Evolutionary conservation across 192 early-diverging fungal species (phyloP).

Genomic region (Backusella parvicylindrica): DNA sequence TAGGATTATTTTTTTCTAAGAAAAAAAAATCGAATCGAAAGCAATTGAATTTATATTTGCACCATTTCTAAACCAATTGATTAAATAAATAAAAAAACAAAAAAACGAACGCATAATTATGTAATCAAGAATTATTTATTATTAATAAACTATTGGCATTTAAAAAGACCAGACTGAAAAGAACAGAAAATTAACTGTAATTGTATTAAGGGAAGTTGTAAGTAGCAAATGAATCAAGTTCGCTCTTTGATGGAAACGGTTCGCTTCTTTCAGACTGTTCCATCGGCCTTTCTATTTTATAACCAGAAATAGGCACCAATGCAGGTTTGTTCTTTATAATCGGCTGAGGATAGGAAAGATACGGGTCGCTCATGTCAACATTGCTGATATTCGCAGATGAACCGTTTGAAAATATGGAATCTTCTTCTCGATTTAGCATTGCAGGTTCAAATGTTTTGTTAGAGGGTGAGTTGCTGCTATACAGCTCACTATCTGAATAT

Average conservation of each 20-base stretch:
- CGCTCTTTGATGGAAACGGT: neutral
- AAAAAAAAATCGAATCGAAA: neutral
- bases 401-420: neutral
- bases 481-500: neutral
- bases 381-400: neutral
- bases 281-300: neutral
- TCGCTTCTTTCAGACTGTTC: neutral
- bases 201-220: neutral
- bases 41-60: neutral
- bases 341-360: neutral
- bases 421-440: neutral
- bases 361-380: neutral
- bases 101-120: neutral
- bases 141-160: neutral
- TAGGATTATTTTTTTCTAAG: neutral
- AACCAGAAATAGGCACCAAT: neutral
- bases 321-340: neutral
- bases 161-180: neutral
- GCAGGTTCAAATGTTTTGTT: neutral
- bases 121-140: neutral
- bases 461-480: too few relatives aligned
- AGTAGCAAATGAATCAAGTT: neutral
- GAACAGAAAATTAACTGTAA: neutral
- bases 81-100: neutral
- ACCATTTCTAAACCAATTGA: too few relatives aligned